Evolutionary conservation across 495 filamentous ascomycete species (phyloP).

Genomic region (Neurospora tetraspora): DNA sequence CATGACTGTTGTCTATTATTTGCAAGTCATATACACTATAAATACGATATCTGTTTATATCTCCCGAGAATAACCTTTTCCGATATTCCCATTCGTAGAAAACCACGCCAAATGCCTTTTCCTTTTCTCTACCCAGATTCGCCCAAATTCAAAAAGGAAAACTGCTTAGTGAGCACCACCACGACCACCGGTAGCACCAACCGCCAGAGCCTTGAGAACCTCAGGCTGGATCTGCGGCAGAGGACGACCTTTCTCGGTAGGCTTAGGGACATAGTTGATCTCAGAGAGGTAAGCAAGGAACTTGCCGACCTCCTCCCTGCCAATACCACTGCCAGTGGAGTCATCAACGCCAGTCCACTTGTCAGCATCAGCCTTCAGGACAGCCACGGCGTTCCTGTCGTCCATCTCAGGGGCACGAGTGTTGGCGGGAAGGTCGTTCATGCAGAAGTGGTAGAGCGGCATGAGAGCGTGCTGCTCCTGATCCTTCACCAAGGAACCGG

Average conservation of each 20-base stretch:
- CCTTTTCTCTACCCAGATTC: neutral
- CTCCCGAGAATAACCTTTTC: neutral
- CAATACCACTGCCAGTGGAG: conserved; percentile 52
- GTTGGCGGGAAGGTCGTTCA: conserved; percentile 63
- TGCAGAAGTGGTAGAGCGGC: conserved; percentile 81
- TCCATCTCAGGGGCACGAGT: conserved; percentile 76
- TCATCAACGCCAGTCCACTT: conserved; percentile 53
- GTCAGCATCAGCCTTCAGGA: conserved; percentile 50
- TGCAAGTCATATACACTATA: neutral
- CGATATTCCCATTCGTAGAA: neutral
- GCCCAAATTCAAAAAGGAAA: neutral
- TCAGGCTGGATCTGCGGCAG: conserved; percentile 44
- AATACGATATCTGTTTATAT: neutral
- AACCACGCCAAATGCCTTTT: neutral
- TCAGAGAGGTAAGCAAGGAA: conserved; percentile 65
- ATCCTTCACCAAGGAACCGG: conserved; percentile 37
- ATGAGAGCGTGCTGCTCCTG: conserved; percentile 64
- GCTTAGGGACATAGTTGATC: conserved; percentile 58
- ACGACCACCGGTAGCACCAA: conserved; percentile 17
- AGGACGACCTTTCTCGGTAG: conserved; percentile 36
- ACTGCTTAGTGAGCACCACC: conserved; percentile 21
- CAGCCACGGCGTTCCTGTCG: conserved; percentile 56
- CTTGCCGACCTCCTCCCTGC: conserved; percentile 56
- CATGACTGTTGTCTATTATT: neutral
- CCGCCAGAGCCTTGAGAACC: conserved; percentile 36